Base-by-base conservation (phyloP, 805 yeast genomes). In the Yarrowia sp. region DNA sequence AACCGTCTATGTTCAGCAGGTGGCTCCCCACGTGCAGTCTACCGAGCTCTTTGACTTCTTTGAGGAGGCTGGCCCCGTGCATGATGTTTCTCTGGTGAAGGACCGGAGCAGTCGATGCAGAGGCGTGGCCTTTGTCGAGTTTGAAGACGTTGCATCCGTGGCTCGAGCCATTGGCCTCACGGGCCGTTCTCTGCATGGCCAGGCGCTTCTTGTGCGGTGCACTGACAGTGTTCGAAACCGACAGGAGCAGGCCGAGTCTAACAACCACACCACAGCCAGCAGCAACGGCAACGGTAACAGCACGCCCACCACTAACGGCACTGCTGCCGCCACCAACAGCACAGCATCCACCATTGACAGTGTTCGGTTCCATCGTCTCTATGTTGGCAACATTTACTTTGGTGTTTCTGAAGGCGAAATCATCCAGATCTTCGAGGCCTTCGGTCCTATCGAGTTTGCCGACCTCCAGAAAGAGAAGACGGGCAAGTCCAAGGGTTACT, bases 401-500 rank as follows among this genome's bases (percentile, higher is more conserved):
- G 70, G 68, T 10, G 65, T 74, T 72, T 82, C 87, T 0, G 97
- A 92, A 73, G 83, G 84, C 4, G 97, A 92, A 64, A 87, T 90
- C 74, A 77, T 78, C 45, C 76, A 81, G 17, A 78, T 90, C n/a
- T 91, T 92, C 71, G 71, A 81, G 22, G 75, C 81, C 2, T 92
- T 78, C 73, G 98, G 98, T 14, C 77, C 79, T 13, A 77, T 92
- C 35, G 89, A 86, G 68, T 96, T 89, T 75, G 96, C 91, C 1
- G 95, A 89, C 73, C 80, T 92, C 71, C 97, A 96, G 5, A 76
- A 89, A 58, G 97, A 92, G 71, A 83, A 95, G 76, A 88, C 91
- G 0, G 95, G 96, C 4, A 82, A 86, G 69, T 90, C 96, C 1
- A 91, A 92, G 74, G 97, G 97, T 0, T 91, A 88, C 75, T 95